Conservation (phyloP, 2,329 filamentous ascomycete genomes). For the Botrytis deweyae region DNA sequence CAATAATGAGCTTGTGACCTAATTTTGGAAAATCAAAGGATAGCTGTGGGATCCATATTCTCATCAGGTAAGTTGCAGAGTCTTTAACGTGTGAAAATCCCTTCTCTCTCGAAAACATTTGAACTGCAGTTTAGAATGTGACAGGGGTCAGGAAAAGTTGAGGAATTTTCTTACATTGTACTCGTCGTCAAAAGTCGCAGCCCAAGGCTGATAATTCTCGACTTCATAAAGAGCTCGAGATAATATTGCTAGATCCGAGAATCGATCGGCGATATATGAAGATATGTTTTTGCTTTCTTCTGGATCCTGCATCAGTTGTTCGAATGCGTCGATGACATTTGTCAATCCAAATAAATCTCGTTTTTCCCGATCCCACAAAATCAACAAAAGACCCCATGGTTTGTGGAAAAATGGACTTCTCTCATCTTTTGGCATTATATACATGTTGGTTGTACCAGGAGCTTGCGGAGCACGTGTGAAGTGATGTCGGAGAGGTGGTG, state of each 20-base stretch:
- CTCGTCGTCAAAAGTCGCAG: background rate
- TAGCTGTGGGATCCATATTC: background rate
- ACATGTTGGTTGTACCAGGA: background rate
- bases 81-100: background rate
- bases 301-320: background rate
- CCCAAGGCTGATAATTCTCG: background rate
- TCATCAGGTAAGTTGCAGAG: background rate
- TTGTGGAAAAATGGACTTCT: background rate
- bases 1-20: background rate
- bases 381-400: background rate
- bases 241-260: background rate
- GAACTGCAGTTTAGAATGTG: background rate
- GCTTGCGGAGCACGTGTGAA: background rate
- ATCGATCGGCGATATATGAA: background rate
- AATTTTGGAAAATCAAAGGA: background rate
- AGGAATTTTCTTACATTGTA: background rate
- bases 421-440: background rate
- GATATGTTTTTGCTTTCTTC: background rate
- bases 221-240: background rate
- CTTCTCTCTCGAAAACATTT: background rate
- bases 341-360: background rate
- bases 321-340: background rate
- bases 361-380: background rate
- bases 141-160: too few species aligned
- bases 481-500: background rate